Conservation (phyloP, 371 early-diverging fungal genomes). For the Mortierella sp. region DNA sequence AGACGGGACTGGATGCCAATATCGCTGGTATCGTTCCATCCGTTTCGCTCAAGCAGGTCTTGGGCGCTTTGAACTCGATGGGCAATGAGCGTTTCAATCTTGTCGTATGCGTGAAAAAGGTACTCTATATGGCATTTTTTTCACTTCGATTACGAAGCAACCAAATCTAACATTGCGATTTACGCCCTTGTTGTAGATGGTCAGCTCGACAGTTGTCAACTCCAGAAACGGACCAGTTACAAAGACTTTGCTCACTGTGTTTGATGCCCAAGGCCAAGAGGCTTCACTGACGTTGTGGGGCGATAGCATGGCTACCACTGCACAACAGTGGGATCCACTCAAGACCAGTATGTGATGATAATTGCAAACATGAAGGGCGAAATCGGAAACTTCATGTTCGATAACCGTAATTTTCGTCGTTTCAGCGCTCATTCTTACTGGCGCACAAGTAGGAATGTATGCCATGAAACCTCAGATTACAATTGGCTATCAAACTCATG, state of each 20-base stretch:
- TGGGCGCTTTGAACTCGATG: constrained; percentile 8
- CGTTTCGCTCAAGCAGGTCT: constrained; percentile 27
- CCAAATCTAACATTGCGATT: background rate
- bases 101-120: constrained; percentile 38
- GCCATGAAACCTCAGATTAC: constrained; percentile 33
- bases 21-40: constrained; percentile 25
- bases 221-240: constrained; percentile 32
- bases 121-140: background rate
- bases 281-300: constrained; percentile 41
- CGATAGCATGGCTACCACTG: constrained; percentile 14
- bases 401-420: background rate
- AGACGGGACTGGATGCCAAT: constrained; percentile 31
- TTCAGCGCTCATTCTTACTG: constrained; percentile 39
- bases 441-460: constrained; percentile 35
- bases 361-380: background rate
- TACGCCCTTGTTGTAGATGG: constrained; percentile 3
- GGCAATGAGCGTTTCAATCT: constrained; percentile 26
- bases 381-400: too few relatives aligned
- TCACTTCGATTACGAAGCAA: background rate
- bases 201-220: constrained; percentile 19
- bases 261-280: constrained; percentile 45
- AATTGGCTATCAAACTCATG: constrained; percentile 36
- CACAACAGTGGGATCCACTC: constrained; percentile 30
- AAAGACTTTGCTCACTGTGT: constrained; percentile 25
- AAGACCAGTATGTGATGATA: constrained; percentile 16